Conservation (phyloP, 1,284 basidiomycete genomes). For the Anthracocystis setariae region DNA sequence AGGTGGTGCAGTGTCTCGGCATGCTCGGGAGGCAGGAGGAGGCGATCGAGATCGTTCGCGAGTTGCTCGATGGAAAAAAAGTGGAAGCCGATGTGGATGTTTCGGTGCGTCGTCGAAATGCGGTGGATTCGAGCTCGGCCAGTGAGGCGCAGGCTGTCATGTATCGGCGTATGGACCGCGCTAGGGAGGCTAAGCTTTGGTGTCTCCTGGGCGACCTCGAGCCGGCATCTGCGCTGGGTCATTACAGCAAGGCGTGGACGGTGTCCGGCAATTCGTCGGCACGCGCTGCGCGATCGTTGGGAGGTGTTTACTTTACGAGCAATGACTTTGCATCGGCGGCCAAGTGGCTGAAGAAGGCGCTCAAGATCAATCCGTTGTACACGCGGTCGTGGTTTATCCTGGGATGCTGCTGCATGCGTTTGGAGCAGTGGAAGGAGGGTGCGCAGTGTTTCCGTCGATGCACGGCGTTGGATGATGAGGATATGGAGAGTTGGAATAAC, state of each 20-base stretch:
- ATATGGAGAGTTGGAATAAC: slow-evolving; percentile 98
- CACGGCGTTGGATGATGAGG: slow-evolving; percentile 91
- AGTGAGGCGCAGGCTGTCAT: slow-evolving; percentile 68
- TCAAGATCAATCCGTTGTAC: slow-evolving; percentile 87
- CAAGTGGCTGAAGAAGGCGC: slow-evolving; percentile 75
- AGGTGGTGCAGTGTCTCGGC: slow-evolving; percentile 64
- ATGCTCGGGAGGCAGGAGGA: slow-evolving; percentile 59
- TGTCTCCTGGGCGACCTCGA: slow-evolving; percentile 95
- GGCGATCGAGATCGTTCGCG: slow-evolving; percentile 61
- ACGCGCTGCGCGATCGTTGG: slow-evolving; percentile 89
- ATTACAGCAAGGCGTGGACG: slow-evolving; percentile 87
- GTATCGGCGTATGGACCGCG: slow-evolving; percentile 73
- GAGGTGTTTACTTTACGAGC: slow-evolving; percentile 80
- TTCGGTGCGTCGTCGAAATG: slow-evolving; percentile 30
- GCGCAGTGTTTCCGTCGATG: slow-evolving; percentile 85
- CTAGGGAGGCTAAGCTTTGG: slow-evolving; percentile 90
- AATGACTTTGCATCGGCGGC: slow-evolving; percentile 76
- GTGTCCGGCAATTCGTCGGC: slow-evolving; percentile 82
- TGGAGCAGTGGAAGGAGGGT: slow-evolving; percentile 79
- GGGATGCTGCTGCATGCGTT: slow-evolving; percentile 84
- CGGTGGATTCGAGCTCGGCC: background rate
- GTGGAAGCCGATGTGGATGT: slow-evolving; percentile 59
- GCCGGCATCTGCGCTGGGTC: slow-evolving; percentile 73
- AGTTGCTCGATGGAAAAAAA: slow-evolving; percentile 62
- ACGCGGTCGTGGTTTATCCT: slow-evolving; percentile 94